Evolutionary conservation across 805 yeast species (phyloP).

Genomic region (Suhomyces canberraensis): DNA sequence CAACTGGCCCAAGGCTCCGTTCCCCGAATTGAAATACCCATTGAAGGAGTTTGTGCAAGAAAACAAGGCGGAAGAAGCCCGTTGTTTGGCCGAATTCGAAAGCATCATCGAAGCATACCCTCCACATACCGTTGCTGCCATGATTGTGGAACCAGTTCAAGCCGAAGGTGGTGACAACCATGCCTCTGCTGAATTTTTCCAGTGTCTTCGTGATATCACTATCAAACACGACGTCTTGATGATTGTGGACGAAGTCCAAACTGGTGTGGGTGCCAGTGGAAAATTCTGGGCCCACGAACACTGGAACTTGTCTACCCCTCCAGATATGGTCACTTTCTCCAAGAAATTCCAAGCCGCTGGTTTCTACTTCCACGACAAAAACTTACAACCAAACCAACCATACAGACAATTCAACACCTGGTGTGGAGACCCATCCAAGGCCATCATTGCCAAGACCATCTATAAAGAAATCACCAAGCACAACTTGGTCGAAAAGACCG

Average conservation of each 20-base stretch:
- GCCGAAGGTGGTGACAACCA: constrained; percentile 79
- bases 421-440: constrained; percentile 75
- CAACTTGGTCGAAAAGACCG: constrained; percentile 47
- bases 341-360: constrained; percentile 76
- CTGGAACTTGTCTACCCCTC: constrained; percentile 58
- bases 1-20: constrained; percentile 55
- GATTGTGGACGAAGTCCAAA: constrained; percentile 72
- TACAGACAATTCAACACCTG: constrained; percentile 75
- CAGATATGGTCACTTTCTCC: constrained; percentile 68
- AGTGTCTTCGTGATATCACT: constrained; percentile 59
- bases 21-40: constrained; percentile 42
- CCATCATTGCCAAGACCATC: constrained; percentile 59
- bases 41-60: constrained; percentile 33
- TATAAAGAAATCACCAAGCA: constrained; percentile 51
- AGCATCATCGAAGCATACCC: constrained; percentile 30
- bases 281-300: constrained; percentile 73
- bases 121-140: constrained; percentile 48
- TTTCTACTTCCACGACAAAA: constrained; percentile 59
- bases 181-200: constrained; percentile 59
- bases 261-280: constrained; percentile 74
- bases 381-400: constrained; percentile 56
- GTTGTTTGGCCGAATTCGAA: constrained; percentile 46
- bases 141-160: constrained; percentile 60
- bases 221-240: constrained; percentile 53
- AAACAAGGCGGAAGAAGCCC: constrained; percentile 46